A percentile compares a stretch with the other conserved stretches of the same genome.
These are phyloP conservation scores for Echria macrotheca DNA, from an alignment of 495 filamentous ascomycete genomes.

Conservation along the genomic window DNA sequence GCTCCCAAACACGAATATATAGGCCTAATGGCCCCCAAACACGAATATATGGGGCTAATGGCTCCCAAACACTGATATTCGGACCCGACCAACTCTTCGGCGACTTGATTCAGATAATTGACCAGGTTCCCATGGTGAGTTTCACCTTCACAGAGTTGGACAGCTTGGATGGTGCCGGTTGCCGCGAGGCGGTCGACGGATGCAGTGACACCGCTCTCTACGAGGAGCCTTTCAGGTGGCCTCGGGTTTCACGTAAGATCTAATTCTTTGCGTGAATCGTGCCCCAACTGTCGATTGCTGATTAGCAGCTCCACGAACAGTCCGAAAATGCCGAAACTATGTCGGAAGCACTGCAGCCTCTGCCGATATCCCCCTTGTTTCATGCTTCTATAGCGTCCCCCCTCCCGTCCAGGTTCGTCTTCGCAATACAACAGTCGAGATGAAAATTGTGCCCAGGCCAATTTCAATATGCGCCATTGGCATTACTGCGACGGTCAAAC, in stretches of 20 bases:
- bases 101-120: background rate
- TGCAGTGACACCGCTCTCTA: too few relatives aligned
- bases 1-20: too few relatives aligned
- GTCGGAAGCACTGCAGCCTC: background rate
- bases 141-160: too few relatives aligned
- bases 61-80: background rate
- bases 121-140: too few relatives aligned
- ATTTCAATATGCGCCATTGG: background rate
- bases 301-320: background rate
- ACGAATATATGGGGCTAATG: background rate
- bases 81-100: background rate
- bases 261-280: too few relatives aligned
- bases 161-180: too few relatives aligned
- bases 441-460: background rate
- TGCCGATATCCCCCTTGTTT: background rate
- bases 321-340: background rate
- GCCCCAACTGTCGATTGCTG: too few relatives aligned
- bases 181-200: too few relatives aligned
- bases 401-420: background rate
- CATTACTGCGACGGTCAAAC: background rate
- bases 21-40: too few relatives aligned
- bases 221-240: too few relatives aligned
- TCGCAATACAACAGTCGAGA: background rate
- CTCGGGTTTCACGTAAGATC: too few relatives aligned
- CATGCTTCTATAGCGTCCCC: background rate